Evolutionary conservation across 2,329 filamentous ascomycete genomes (phyloP).

Genomic region (Leptosphaerulina australis): DNA sequence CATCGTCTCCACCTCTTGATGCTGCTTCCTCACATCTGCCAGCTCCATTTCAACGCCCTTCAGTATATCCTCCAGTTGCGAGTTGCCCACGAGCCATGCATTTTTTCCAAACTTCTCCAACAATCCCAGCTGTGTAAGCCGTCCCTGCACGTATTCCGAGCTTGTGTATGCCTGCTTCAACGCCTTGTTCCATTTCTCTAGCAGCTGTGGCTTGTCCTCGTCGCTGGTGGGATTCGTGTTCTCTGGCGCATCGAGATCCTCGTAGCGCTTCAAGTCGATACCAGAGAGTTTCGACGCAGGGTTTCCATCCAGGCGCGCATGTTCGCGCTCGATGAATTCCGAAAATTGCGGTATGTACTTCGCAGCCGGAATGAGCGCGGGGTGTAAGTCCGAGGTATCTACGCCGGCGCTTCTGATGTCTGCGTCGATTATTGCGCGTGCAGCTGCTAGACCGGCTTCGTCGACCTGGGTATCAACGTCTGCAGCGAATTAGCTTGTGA

Average conservation of each 20-base stretch:
- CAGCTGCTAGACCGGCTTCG: conserved; percentile 65
- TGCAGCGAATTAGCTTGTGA: conserved; percentile 49
- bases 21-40: conserved; percentile 67
- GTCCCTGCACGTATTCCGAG: conserved; percentile 62
- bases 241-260: conserved; percentile 69
- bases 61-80: conserved; percentile 75
- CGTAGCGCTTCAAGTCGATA: conserved; percentile 82
- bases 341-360: conserved; percentile 64
- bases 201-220: conserved; percentile 46
- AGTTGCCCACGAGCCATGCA: conserved; percentile 87
- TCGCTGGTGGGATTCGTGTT: conserved; percentile 46
- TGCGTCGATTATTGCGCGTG: conserved; percentile 79
- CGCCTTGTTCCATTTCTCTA: conserved; percentile 57
- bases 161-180: conserved; percentile 64
- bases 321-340: conserved; percentile 69
- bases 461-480: conserved; percentile 82
- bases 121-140: conserved; percentile 69
- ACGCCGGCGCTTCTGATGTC: conserved; percentile 62
- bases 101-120: conserved; percentile 85
- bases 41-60: conserved; percentile 75
- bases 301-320: conserved; percentile 68
- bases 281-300: conserved; percentile 57
- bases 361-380: conserved; percentile 60
- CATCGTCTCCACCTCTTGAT: conserved; percentile 74
- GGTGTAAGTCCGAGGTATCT: conserved; percentile 59